Conservation (phyloP, 2,329 filamentous ascomycete species). For the Chrysosporium keratinophilum region DNA sequence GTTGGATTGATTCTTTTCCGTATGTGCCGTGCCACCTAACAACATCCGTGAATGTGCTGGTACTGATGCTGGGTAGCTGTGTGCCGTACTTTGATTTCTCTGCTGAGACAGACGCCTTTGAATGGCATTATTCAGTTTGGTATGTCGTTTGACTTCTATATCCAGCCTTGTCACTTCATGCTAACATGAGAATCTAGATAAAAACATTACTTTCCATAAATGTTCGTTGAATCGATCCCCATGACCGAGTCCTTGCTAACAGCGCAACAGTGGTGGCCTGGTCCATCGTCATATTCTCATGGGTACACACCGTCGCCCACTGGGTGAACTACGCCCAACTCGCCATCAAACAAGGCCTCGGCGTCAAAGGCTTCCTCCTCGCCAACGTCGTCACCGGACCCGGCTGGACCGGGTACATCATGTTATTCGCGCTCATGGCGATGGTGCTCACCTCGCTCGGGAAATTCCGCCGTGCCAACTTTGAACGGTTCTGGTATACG, state of each 20-base stretch:
- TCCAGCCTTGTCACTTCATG: not conserved
- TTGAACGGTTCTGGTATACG: slow-evolving; percentile 83
- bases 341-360: slow-evolving; percentile 62
- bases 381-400: slow-evolving; percentile 70
- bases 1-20: slow-evolving; percentile 66
- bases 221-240: slow-evolving; percentile 23
- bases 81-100: slow-evolving; percentile 72
- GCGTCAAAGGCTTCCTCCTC: slow-evolving; percentile 65
- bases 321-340: slow-evolving; percentile 79
- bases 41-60: not conserved
- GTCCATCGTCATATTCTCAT: slow-evolving; percentile 82
- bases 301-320: slow-evolving; percentile 75
- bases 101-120: slow-evolving; percentile 66
- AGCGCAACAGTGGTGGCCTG: slow-evolving; percentile 52
- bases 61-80: slow-evolving; percentile 41
- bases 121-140: slow-evolving; percentile 75
- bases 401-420: slow-evolving; percentile 77
- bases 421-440: slow-evolving; percentile 66
- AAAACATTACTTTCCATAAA: slow-evolving; percentile 84
- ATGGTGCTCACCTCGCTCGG: slow-evolving; percentile 71
- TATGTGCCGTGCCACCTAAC: slow-evolving; percentile 11
- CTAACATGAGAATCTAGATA: slow-evolving; percentile 41
- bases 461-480: slow-evolving; percentile 68
- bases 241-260: slow-evolving; percentile 9
- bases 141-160: slow-evolving; percentile 8